phyloP scores from a whole-genome alignment of 306 rosid genomes.

The Acacia confusa region DNA sequence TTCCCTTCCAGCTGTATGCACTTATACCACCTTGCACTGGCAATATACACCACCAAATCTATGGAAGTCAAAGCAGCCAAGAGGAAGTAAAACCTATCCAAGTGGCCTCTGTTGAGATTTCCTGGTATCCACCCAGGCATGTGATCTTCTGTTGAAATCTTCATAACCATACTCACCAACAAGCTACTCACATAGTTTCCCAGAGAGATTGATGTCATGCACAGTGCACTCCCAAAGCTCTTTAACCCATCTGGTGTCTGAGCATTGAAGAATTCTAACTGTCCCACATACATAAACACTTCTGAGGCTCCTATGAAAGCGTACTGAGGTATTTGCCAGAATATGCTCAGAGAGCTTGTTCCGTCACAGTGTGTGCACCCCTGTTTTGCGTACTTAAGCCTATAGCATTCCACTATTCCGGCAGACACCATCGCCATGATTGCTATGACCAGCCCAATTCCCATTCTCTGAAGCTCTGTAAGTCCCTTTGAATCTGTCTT shows the following conservation, averaged over 20 bases:
- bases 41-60: slow-evolving; percentile 72
- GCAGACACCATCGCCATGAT: slow-evolving; percentile 93
- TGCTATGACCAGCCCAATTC: slow-evolving; percentile 92
- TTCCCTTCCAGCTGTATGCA: slow-evolving; percentile 69
- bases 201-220: slow-evolving; percentile 95
- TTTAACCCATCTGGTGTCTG: slow-evolving; percentile 96
- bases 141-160: slow-evolving; percentile 86
- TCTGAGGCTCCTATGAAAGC: slow-evolving; percentile 97
- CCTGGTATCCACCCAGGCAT: slow-evolving; percentile 99
- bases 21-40: slow-evolving; percentile 92
- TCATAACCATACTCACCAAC: slow-evolving; percentile 90
- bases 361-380: slow-evolving; percentile 65
- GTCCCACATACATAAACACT: slow-evolving; percentile 98
- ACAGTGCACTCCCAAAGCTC: slow-evolving; percentile 97
- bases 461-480: slow-evolving; percentile 97
- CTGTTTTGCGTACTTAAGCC: slow-evolving; percentile 73
- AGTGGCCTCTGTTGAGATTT: slow-evolving; percentile 92
- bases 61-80: slow-evolving; percentile 80
- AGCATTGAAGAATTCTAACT: slow-evolving; percentile 94
- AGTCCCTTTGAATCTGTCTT: slow-evolving; percentile 72
- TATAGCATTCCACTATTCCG: slow-evolving; percentile 84
- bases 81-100: slow-evolving; percentile 93
- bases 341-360: slow-evolving; percentile 83
- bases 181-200: slow-evolving; percentile 96
- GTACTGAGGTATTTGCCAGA: slow-evolving; percentile 97